These are phyloP conservation scores for Fusarium beomiforme DNA, from an alignment of 2,329 filamentous ascomycete species.

Conservation along the genomic window DNA sequence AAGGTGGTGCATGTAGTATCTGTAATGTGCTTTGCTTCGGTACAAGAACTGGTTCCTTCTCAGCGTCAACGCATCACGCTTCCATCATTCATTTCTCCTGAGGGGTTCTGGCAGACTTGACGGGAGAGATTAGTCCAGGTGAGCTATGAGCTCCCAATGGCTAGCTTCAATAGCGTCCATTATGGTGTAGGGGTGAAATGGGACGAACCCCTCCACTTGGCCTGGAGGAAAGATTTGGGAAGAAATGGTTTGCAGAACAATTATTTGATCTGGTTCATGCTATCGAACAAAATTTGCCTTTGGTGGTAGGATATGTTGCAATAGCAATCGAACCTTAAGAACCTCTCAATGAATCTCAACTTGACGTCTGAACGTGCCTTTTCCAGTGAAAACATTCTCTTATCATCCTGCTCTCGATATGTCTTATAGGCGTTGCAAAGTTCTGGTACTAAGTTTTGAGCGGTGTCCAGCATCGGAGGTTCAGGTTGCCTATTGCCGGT, in stretches of 20 bases:
- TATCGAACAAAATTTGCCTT: no score
- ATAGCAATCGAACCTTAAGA: no score
- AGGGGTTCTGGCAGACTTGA: not conserved
- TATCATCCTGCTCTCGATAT: no score
- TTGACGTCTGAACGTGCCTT: no score
- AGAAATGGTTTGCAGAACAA: not conserved
- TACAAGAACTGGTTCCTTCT: not conserved
- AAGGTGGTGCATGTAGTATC: not conserved
- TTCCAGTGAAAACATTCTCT: no score
- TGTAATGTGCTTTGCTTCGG: not conserved
- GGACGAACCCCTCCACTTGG: not conserved
- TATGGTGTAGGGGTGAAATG: accelerated
- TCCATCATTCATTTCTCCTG: not conserved
- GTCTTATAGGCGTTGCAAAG: accelerated
- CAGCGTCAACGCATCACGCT: not conserved
- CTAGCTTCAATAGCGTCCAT: not conserved
- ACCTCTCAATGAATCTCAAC: no score
- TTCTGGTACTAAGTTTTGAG: not conserved
- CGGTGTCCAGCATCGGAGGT: not conserved
- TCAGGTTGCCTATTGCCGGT: not conserved
- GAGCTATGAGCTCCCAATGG: not conserved
- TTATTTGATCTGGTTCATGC: no score
- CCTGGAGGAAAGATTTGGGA: not conserved
- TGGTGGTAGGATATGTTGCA: no score
- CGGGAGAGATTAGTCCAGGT: not conserved